Evolutionary conservation across 768 basidiomycete species (phyloP).

Genomic region (Naganishia kalamii): DNA sequence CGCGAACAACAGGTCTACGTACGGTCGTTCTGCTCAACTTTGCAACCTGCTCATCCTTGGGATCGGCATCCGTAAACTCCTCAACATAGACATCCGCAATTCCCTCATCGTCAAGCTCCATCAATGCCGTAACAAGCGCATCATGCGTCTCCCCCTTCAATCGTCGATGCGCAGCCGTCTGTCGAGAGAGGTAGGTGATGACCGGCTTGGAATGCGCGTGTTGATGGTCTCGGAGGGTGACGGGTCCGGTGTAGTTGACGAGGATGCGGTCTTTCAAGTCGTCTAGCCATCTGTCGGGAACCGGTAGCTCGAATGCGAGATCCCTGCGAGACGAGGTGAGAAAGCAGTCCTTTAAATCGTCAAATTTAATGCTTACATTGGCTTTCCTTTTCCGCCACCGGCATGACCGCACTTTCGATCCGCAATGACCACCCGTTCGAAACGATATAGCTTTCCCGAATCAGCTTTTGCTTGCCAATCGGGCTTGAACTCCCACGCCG

Average conservation of each 20-base stretch:
- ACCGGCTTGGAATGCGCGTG: slow-evolving; percentile 14
- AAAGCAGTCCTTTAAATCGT: slow-evolving; percentile 18
- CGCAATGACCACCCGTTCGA: slow-evolving; percentile 27
- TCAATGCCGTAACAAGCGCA: slow-evolving; percentile 19
- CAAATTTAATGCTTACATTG: neutral
- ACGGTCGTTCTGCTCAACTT: slow-evolving; percentile 22
- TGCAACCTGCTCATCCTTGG: slow-evolving; percentile 29
- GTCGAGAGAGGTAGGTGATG: slow-evolving; percentile 34
- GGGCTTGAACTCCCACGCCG: slow-evolving; percentile 21
- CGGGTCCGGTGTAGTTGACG: slow-evolving; percentile 27
- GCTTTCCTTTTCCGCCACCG: slow-evolving; percentile 21
- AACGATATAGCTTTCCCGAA: slow-evolving; percentile 21
- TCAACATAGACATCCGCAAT: slow-evolving; percentile 30
- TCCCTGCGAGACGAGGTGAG: slow-evolving; percentile 30
- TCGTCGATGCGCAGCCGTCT: slow-evolving; percentile 23
- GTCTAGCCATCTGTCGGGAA: slow-evolving; percentile 28
- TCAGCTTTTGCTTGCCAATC: slow-evolving; percentile 28
- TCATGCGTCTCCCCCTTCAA: slow-evolving; percentile 28
- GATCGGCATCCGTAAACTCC: slow-evolving; percentile 22
- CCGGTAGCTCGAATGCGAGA: slow-evolving; percentile 31
- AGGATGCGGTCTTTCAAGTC: slow-evolving; percentile 30
- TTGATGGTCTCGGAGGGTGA: slow-evolving; percentile 12
- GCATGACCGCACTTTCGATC: slow-evolving; percentile 31
- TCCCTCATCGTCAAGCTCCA: slow-evolving; percentile 26
- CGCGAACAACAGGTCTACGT: neutral